Conservation (phyloP, 164 flowering plant genomes). For the Euptelea pleiosperma region DNA sequence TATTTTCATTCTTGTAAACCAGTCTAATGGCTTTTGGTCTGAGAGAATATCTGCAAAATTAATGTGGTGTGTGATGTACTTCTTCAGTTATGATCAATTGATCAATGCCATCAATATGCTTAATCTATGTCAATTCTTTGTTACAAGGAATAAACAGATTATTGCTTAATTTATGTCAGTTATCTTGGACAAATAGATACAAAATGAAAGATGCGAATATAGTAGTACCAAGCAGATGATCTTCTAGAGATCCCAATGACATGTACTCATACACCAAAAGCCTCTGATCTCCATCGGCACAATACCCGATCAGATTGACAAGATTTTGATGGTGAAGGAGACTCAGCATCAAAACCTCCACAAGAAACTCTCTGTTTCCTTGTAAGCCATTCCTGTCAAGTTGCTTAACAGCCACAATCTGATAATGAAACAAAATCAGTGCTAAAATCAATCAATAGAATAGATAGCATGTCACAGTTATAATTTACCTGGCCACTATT, state of each 20-base stretch:
- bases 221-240: slow-evolving; percentile 34
- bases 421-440: slow-evolving; percentile 9
- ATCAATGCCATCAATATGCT: too few relatives aligned
- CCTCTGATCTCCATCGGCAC: slow-evolving; percentile 44
- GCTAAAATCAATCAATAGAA: neutral
- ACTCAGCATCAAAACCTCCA: slow-evolving; percentile 35
- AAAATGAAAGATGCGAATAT: neutral
- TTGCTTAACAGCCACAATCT: slow-evolving; percentile 37
- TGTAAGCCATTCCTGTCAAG: slow-evolving; percentile 36
- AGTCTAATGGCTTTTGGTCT: slow-evolving; percentile 35
- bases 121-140: too few relatives aligned
- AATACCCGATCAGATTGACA: slow-evolving; percentile 37
- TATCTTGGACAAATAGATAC: neutral
- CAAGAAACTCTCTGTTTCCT: slow-evolving; percentile 37
- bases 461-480: neutral
- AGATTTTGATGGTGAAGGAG: slow-evolving; percentile 35
- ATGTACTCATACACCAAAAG: slow-evolving; percentile 36
- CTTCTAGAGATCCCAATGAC: slow-evolving; percentile 35
- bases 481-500: slow-evolving; percentile 23
- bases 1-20: slow-evolving; percentile 56
- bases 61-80: neutral
- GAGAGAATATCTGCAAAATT: slow-evolving; percentile 26
- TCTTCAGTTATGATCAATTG: too few relatives aligned
- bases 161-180: too few relatives aligned
- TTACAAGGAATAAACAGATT: too few relatives aligned